phyloP scores from a whole-genome alignment of 2,329 filamentous ascomycete species.

The Pseudogymnoascus sp. region DNA sequence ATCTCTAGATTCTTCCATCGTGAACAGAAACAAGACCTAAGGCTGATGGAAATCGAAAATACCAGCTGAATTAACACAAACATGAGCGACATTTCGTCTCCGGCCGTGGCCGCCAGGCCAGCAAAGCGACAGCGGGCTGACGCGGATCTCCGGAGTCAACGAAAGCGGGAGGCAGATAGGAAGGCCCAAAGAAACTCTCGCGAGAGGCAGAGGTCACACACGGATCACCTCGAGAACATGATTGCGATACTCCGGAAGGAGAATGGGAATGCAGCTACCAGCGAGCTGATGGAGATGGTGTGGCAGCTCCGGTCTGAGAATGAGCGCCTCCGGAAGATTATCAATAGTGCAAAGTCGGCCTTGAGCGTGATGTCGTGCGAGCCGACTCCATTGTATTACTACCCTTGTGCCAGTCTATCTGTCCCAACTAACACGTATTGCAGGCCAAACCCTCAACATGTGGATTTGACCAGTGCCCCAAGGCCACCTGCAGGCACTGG shows the following conservation, averaged over 20 bases:
- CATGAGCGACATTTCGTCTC: constrained; percentile 18
- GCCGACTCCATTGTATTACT: background rate
- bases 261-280: constrained; percentile 14
- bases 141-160: constrained; percentile 2
- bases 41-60: background rate
- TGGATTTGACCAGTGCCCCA: background rate
- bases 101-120: constrained; percentile 24
- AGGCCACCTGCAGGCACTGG: background rate
- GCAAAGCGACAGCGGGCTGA: background rate
- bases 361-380: constrained; percentile 8
- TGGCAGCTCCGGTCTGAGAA: constrained; percentile 13
- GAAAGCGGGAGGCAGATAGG: constrained; percentile 17
- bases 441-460: background rate
- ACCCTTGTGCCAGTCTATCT: background rate
- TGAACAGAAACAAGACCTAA: background rate
- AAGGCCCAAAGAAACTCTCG: constrained; percentile 17
- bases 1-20: background rate
- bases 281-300: constrained; percentile 16
- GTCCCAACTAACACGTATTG: background rate
- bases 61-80: background rate
- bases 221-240: constrained; percentile 17
- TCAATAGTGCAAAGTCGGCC: constrained; percentile 14
- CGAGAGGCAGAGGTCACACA: constrained; percentile 17
- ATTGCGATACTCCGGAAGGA: constrained; percentile 15
- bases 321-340: constrained; percentile 17